phyloP scores from a whole-genome alignment of 164 flowering plant genomes.

The Magnolia officinalis region DNA sequence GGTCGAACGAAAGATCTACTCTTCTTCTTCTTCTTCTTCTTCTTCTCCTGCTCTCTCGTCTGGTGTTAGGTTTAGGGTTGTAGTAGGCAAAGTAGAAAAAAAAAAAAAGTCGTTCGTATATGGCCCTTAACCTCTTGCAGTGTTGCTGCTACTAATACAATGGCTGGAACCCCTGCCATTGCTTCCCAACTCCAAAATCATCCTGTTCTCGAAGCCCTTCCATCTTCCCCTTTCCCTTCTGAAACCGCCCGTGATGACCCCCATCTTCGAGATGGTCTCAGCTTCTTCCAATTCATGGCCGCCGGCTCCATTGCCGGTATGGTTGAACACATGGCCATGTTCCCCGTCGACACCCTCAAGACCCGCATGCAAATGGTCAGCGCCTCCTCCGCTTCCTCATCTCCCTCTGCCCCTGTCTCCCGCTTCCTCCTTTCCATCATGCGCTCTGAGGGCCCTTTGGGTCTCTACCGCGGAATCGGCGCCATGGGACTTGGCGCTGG shows the following conservation, averaged over 20 bases:
- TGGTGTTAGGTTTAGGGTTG: no score
- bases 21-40: no score
- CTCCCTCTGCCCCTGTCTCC: constrained; percentile 35
- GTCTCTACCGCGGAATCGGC: constrained; percentile 61
- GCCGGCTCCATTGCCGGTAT: constrained; percentile 59
- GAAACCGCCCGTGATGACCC: no score
- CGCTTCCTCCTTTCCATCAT: constrained; percentile 19
- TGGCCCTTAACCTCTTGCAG: no score
- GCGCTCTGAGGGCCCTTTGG: constrained; percentile 40
- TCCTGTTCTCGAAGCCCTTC: no score
- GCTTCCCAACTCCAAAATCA: background rate
- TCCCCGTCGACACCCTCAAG: constrained; percentile 53
- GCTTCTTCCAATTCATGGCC: constrained; percentile 55
- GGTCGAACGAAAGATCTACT: no score
- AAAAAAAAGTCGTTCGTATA: no score
- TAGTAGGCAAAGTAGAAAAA: no score
- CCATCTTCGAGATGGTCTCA: constrained; percentile 38
- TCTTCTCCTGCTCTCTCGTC: no score
- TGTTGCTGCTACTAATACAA: background rate
- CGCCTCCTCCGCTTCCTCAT: constrained; percentile 19
- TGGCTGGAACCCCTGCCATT: background rate
- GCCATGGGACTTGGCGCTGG: constrained; percentile 79
- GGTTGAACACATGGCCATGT: constrained; percentile 60
- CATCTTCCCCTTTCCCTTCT: no score
- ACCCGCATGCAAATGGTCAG: constrained; percentile 45